Conservation (phyloP, 108 stramenopile species). For the Cyclotella distinguenda region DNA sequence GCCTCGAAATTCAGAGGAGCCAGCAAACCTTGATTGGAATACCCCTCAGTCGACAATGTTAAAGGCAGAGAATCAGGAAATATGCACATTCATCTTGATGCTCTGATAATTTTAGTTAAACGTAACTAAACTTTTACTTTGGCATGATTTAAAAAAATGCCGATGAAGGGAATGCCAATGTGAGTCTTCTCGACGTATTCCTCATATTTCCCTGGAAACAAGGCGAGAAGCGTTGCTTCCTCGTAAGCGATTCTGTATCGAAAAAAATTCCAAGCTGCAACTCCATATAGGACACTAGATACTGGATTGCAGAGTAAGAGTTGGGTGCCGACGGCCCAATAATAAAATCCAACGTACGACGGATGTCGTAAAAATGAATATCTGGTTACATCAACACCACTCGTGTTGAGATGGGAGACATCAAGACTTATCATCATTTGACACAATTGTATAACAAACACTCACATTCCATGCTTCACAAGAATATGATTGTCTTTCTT, state of each 20-base stretch:
- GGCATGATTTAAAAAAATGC: not conserved
- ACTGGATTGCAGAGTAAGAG: constrained; percentile 82
- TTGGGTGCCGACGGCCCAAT: constrained; percentile 93
- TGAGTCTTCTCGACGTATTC: constrained; percentile 64
- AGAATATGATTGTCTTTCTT: constrained; percentile 85
- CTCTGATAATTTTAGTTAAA: too few relatives aligned
- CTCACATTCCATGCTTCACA: constrained; percentile 85
- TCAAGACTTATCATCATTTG: too few relatives aligned
- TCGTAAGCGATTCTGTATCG: constrained; percentile 87
- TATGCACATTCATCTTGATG: too few relatives aligned
- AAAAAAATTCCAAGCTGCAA: constrained; percentile 88
- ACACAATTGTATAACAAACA: too few relatives aligned
- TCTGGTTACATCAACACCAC: constrained; percentile 13
- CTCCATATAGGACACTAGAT: constrained; percentile 60
- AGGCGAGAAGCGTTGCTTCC: constrained; percentile 68
- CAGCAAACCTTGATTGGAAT: too few relatives aligned
- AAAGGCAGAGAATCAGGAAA: too few relatives aligned
- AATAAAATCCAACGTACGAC: constrained; percentile 95
- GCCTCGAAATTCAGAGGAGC: too few relatives aligned
- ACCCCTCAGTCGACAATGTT: too few relatives aligned
- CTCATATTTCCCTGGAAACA: constrained; percentile 84
- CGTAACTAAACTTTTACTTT: not conserved
- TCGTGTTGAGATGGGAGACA: not conserved
- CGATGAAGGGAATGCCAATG: constrained; percentile 90
- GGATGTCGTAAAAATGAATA: constrained; percentile 93